Conservation (phyloP, 1,284 basidiomycete species). For the Ganoderma meredithae region DNA sequence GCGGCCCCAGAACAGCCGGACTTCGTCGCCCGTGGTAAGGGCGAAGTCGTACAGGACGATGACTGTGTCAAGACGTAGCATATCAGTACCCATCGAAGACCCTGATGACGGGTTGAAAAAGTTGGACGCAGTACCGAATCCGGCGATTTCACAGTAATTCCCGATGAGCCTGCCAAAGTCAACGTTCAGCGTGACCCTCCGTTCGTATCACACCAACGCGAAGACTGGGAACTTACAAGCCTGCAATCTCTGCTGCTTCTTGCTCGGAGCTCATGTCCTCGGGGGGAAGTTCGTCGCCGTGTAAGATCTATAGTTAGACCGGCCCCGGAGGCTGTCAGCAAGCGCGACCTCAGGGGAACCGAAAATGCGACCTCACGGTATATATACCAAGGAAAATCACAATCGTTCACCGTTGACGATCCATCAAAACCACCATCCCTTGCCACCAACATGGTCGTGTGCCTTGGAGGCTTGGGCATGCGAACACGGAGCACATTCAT, state of each 20-base stretch:
- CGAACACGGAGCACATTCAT: background rate
- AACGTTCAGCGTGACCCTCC: background rate
- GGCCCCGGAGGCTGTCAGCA: background rate
- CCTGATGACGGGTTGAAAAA: background rate
- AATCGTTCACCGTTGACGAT: background rate
- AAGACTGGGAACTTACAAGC: background rate
- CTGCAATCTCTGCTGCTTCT: background rate
- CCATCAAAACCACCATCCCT: background rate
- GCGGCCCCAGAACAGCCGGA: conserved; percentile 3
- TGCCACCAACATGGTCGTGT: background rate
- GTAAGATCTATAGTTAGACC: no score
- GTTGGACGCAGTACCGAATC: background rate
- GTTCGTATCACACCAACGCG: background rate
- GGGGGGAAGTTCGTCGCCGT: background rate
- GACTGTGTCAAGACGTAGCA: background rate
- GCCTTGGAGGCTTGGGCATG: background rate
- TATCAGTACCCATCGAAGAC: background rate
- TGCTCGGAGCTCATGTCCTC: background rate
- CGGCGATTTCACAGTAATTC: background rate
- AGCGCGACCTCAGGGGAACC: background rate
- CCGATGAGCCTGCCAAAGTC: background rate
- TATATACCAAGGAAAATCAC: background rate
- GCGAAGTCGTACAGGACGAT: conserved; percentile 2
- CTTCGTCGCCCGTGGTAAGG: background rate
- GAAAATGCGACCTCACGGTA: background rate